Evolutionary conservation across 768 basidiomycete genomes (phyloP).

Genomic region (Calocybe cyanea): DNA sequence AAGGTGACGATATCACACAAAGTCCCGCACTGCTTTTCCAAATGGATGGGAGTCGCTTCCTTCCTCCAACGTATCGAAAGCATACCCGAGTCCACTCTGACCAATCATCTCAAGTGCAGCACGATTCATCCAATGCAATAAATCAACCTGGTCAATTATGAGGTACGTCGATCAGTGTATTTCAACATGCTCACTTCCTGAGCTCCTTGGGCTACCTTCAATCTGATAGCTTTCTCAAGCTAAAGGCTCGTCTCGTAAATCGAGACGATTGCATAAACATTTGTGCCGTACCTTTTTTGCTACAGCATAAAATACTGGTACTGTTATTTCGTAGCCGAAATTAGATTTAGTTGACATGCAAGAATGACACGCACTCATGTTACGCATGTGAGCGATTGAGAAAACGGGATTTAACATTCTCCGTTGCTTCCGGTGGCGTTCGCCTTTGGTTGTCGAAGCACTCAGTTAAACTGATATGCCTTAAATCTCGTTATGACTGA

Average conservation of each 20-base stretch:
- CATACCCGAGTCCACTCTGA: conserved; percentile 18
- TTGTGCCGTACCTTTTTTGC: conserved; percentile 6
- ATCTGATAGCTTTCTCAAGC: conserved; percentile 3
- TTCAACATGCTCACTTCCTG: conserved; percentile 11
- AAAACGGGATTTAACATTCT: conserved; percentile 20
- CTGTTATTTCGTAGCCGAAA: neutral
- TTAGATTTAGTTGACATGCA: too few relatives aligned
- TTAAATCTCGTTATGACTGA: neutral
- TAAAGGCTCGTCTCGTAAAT: neutral
- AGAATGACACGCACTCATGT: conserved; percentile 10
- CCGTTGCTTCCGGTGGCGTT: conserved; percentile 14
- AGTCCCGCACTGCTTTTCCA: conserved; percentile 10
- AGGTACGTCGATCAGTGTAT: too few relatives aligned
- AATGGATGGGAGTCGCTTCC: conserved; percentile 12
- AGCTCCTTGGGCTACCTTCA: conserved; percentile 8
- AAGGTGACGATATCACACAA: neutral
- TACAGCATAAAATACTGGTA: conserved; percentile 16
- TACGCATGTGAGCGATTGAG: conserved; percentile 16
- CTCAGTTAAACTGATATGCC: neutral
- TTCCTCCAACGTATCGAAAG: conserved; percentile 15
- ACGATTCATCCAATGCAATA: conserved; percentile 18
- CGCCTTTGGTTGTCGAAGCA: conserved; percentile 4
- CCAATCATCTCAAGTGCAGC: conserved; percentile 19
- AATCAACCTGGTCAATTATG: conserved; percentile 12
- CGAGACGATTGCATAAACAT: neutral